Base-by-base conservation (phyloP, 192 early-diverging fungal species). In the Umbelopsis vinacea region DNA sequence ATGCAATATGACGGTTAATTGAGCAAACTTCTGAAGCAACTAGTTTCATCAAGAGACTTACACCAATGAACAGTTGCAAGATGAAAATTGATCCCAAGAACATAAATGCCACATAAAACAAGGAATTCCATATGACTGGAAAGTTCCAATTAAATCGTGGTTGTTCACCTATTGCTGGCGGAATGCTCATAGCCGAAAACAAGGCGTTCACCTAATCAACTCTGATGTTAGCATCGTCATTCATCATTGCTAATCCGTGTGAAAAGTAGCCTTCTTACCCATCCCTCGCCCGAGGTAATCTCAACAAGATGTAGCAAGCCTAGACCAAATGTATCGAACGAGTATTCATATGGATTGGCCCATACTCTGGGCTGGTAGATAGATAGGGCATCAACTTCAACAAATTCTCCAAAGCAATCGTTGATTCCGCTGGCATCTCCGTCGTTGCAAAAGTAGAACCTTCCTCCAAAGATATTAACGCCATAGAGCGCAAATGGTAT, bases 401-500 rank as follows among this genome's bases (percentile, higher is more conserved):
- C 24, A 46, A 52, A 76, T 48, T 76, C 75, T 46, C 75, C 70
- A 53, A 21, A 45, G 12, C 75, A 76, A 17, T 22, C 47, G 0
- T 26, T 9, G 6, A 35, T 35, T 23, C 37, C 60, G 7, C 22
- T 6, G 3, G 22, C 70, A 17, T 40, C 60, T 2, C 5, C 50
- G 57, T 76, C 75, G 9, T 76, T 76, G 52, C 75, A 76, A 7
- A 46, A 17, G 4, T 15, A 22, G 6, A 76, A 76, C n/a, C 71
- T 23, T 11, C 75, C 70, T 11, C 60, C 66, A 46, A 76, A 76
- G 1, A 76, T 24, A 55, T 71, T 68, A 14, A 63, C 71, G 5
- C 70, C 75, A 57, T 76, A 76, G 14, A 76, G 53, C n/a, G 75
- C 75, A 57, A 76, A 76, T 23, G 75, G 75, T 35, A 76, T 68